Conservation (phyloP, 176 grass and related monocot genomes). For the Melocanna baccifera region DNA sequence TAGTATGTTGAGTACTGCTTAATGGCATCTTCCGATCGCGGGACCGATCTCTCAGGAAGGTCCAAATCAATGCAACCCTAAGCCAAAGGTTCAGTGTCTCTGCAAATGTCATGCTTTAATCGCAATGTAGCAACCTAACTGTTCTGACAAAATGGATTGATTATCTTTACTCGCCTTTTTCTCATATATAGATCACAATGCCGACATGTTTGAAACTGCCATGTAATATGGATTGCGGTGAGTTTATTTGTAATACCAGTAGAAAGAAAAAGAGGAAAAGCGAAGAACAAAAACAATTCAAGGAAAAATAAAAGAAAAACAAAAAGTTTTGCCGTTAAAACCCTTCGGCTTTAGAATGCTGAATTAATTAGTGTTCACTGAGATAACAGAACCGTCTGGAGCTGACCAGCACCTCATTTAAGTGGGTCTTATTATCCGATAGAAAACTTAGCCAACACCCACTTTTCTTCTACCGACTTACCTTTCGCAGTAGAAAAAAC, state of each 20-base stretch:
- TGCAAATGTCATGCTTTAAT: slow-evolving; percentile 7
- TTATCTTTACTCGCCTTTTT: background rate
- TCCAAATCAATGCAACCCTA: slow-evolving; percentile 30
- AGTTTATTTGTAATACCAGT: background rate
- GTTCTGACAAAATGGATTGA: slow-evolving; percentile 13
- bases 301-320: no score
- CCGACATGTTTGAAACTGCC: background rate
- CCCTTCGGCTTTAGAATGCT: no score
- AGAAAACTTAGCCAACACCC: no score
- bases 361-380: no score
- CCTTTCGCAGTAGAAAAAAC: no score
- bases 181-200: background rate
- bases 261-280: no score
- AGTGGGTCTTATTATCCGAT: no score
- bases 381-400: no score
- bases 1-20: background rate
- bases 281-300: no score
- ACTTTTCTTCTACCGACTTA: no score
- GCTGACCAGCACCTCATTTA: no score
- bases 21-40: slow-evolving; percentile 15
- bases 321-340: no score
- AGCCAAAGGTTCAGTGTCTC: slow-evolving; percentile 27
- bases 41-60: background rate
- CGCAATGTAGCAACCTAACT: background rate
- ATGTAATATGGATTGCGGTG: background rate